phyloP scores from a whole-genome alignment of 129 eudicot genomes.

The Cynara cardunculus region DNA sequence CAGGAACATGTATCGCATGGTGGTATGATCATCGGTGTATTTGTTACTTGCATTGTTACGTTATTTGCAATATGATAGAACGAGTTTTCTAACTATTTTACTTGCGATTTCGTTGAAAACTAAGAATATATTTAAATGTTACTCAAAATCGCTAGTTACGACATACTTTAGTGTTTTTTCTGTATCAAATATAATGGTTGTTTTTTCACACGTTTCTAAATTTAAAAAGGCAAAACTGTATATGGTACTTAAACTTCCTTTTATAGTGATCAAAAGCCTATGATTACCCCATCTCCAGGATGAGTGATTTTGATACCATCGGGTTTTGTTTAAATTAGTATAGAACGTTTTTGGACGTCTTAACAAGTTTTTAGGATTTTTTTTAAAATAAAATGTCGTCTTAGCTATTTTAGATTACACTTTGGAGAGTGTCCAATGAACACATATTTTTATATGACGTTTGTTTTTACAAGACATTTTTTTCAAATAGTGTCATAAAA shows the following conservation, averaged over 20 bases:
- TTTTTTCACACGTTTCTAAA: no score
- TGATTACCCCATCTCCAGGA: no score
- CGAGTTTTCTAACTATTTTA: neutral
- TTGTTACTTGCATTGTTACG: neutral
- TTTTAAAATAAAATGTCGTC: no score
- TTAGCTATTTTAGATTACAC: neutral
- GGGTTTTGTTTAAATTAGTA: no score
- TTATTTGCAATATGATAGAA: neutral
- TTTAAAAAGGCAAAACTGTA: no score
- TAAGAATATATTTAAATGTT: neutral
- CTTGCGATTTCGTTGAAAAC: neutral
- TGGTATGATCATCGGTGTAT: neutral
- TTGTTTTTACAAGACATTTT: neutral
- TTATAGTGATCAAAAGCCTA: no score
- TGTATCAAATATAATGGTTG: no score
- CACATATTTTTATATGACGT: neutral
- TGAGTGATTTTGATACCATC: no score
- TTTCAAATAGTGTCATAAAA: neutral
- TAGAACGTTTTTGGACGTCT: no score
- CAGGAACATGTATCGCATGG: slow-evolving; percentile 13
- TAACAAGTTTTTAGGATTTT: no score
- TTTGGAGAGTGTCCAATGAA: neutral
- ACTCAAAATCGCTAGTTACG: neutral
- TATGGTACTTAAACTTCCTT: no score
- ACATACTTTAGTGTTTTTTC: neutral